Conservation (phyloP, 345 rosid genomes). For the Populus davidiana region DNA sequence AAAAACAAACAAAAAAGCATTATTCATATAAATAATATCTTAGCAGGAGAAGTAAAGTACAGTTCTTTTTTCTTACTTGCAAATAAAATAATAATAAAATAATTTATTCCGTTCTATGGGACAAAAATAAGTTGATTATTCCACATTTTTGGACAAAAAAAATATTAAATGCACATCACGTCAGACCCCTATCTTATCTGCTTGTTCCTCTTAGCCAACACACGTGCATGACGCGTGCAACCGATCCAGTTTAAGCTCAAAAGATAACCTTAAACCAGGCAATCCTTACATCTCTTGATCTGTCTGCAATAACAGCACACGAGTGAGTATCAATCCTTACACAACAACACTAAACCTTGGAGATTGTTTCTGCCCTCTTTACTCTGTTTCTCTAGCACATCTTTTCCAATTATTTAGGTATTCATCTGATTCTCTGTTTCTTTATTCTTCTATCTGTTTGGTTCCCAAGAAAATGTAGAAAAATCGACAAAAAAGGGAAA, state of each 20-base stretch:
- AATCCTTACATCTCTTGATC: not conserved
- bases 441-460: conserved; percentile 4
- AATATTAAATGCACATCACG: no score
- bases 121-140: no score
- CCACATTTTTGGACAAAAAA: no score
- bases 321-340: not conserved
- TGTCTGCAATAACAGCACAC: not conserved
- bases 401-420: not conserved
- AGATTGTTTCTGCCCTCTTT: not conserved
- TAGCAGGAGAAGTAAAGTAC: no score
- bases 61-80: no score
- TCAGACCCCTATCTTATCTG: no score
- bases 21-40: no score
- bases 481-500: not conserved
- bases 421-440: not conserved
- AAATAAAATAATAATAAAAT: no score
- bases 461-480: not conserved
- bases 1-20: no score
- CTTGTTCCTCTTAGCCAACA: no score
- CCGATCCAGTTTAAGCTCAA: not conserved
- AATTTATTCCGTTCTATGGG: no score
- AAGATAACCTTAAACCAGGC: not conserved
- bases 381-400: not conserved
- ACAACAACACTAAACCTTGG: not conserved
- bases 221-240: not conserved